These are phyloP conservation scores for Pharnaceum exiguum DNA, from an alignment of 148 eudicot genomes.

Conservation along the genomic window DNA sequence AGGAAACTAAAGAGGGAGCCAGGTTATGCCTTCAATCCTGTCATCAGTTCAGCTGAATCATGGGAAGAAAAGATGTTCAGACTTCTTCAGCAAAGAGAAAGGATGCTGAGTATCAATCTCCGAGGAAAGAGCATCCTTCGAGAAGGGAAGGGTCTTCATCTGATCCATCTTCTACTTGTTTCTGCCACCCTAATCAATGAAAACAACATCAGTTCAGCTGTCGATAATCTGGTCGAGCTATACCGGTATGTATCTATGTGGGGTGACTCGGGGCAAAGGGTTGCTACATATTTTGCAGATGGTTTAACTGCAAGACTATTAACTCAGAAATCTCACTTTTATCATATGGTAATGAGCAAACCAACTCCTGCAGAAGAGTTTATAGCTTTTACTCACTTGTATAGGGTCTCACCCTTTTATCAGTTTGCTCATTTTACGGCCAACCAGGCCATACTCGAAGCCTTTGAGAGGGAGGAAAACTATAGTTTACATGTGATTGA, in stretches of 20 bases:
- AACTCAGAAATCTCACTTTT: conserved; percentile 48
- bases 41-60: conserved; percentile 13
- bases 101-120: conserved; percentile 33
- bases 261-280: conserved; percentile 66
- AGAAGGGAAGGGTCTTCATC: conserved; percentile 48
- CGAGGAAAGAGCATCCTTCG: conserved; percentile 17
- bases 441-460: conserved; percentile 74
- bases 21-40: conserved; percentile 10
- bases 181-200: conserved; percentile 53
- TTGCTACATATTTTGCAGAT: conserved; percentile 74
- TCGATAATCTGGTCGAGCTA: conserved; percentile 43
- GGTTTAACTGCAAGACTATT: conserved; percentile 56
- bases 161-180: conserved; percentile 55
- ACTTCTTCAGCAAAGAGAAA: conserved; percentile 48
- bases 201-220: conserved; percentile 32
- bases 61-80: conserved; percentile 42
- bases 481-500: conserved; percentile 53
- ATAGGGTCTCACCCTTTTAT: conserved; percentile 58
- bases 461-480: conserved; percentile 56
- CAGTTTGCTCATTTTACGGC: conserved; percentile 91
- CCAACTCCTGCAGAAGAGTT: conserved; percentile 57
- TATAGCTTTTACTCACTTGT: conserved; percentile 51
- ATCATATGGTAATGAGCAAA: conserved; percentile 46
- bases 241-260: conserved; percentile 40
- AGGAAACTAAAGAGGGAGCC: conserved; percentile 37